Evolutionary conservation across 116 monocot genomes (phyloP), one percentile per base, ranked within the genome.

Genomic region (Dioscorea cayenensis): DNA sequence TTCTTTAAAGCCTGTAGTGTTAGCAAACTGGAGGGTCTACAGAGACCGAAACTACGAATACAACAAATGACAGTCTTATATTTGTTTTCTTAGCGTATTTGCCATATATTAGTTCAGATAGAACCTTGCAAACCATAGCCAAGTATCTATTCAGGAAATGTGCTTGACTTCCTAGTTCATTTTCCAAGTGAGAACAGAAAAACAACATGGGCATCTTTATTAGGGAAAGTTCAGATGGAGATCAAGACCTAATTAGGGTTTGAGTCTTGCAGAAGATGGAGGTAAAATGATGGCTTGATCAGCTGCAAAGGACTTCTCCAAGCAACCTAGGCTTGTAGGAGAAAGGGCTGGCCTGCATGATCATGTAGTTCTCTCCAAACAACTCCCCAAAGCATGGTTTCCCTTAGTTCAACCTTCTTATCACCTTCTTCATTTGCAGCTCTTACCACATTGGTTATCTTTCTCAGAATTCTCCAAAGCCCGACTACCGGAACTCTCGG

Each of bases 351-450:
- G 90, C 84, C 70, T 94, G 94, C 82, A 94, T 83, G 81, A 94
- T 90, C 85, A 94, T 68, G 78, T 94, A 90, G 73, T 94, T 94
- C 19, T 87, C 90, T 14, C 85, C 85, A 67, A 94, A 87, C n/a
- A 94, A 68, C 13, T 94, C 83, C 3, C 82, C 85, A 1, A 90
- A 1, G 72, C 82, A 82, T 0, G 87, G 74, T 67, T 73, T 77
- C n/a, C 87, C 90, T 55, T 94, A 85, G 78, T 80, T 87, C 48
- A 94, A 66, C 78, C 90, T 85, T 71, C 60, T 69, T 68, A 85
- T 65, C 71, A 90, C 85, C 70, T 80, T 85, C 58, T 73, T 65
- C 75, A n/a, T 82, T 64, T 2, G 81, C 70, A 1, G 59, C 67
- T 60, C 79, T 66, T 28, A 83, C 73, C 60, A 37, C 38, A 66